Base-by-base conservation (phyloP, 2,329 filamentous ascomycete genomes). In the Calcarisporium arbuscula region DNA sequence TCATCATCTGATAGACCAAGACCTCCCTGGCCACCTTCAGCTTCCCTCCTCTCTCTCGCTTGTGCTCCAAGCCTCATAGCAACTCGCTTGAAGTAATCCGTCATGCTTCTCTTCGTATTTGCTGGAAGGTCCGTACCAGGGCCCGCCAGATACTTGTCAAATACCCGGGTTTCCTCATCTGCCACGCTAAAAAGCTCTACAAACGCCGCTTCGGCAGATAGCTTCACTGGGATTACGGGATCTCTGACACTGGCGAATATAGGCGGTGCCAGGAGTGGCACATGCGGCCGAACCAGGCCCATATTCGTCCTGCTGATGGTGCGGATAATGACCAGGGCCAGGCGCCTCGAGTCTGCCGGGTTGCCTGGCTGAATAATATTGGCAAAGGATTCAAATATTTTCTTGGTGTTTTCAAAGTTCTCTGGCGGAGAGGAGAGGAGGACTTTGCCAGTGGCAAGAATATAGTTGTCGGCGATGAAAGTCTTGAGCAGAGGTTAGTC, bases 51-150 rank as follows among this genome's bases (percentile, higher is more conserved):
- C 65, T 98, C 92, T 42, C 87, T 75, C 2, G 85, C 88, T 58
- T 96, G 92, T 14, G 69, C 75, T n/a, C 85, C 90, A 15, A 96
- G 64, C 48, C 89, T 77, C 51, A 90, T 60, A 2, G 87, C 87
- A 44, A 98, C 85, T 27, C 92, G 73, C 71, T 95, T 95, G 67
- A 96, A 96, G 65, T 98, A 98, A 58, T 98, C 92, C 39, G 81
- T 75, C 83, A 98, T 95, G 57, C 82, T 88, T 48, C 90, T 75
- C 72, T 94, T 92, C 14, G 79, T 79, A 26, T 77, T 82, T 1
- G 85, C 62, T 8, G 80, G 70, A 39, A 95, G 61, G 4, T 77
- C 74, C 32, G 75, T 74, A 6, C 74, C 77, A 2, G 80, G 70
- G 0, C 80, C 78, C 8, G 75, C 69, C 67, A 95, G 80, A 61